A percentile compares a stretch with the other conserved stretches of the same genome.
phyloP scores from a whole-genome alignment of 768 basidiomycete species.

The Chalciporus sphaerocephalus region DNA sequence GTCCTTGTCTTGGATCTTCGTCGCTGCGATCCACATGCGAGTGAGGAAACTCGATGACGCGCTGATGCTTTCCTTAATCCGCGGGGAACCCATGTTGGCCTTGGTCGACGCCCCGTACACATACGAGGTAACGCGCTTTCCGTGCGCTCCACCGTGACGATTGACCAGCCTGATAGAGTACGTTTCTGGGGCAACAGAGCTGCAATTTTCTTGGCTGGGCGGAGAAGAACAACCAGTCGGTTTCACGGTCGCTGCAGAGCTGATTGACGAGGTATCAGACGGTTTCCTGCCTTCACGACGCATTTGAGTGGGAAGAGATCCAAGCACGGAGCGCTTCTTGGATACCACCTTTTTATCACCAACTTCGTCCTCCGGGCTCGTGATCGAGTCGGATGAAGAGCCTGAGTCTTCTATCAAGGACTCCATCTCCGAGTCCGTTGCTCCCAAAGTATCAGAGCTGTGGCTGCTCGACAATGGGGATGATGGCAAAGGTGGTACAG shows the following conservation, averaged over 20 bases:
- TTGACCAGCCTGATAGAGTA: slow-evolving; percentile 28
- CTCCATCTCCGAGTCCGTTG: slow-evolving; percentile 54
- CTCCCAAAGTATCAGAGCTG: slow-evolving; percentile 43
- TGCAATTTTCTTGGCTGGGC: slow-evolving; percentile 12
- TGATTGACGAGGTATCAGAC: slow-evolving; percentile 32
- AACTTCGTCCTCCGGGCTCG: slow-evolving; percentile 47
- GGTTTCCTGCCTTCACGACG: slow-evolving; percentile 40
- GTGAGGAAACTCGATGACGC: slow-evolving; percentile 51
- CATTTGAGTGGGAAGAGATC: slow-evolving; percentile 43
- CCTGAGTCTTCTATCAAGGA: slow-evolving; percentile 62
- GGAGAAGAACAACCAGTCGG: slow-evolving; percentile 25
- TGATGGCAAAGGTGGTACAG: slow-evolving; percentile 16
- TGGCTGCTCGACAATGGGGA: slow-evolving; percentile 37
- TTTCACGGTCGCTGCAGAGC: slow-evolving; percentile 35
- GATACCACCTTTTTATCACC: slow-evolving; percentile 18
- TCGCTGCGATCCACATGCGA: slow-evolving; percentile 71
- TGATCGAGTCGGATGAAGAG: slow-evolving; percentile 49
- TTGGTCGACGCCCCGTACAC: slow-evolving; percentile 23
- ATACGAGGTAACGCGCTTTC: slow-evolving; percentile 27
- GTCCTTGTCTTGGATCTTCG: slow-evolving; percentile 35
- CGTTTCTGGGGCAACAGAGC: slow-evolving; percentile 10
- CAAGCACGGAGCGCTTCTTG: slow-evolving; percentile 42
- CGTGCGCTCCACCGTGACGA: slow-evolving; percentile 20
- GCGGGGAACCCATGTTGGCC: slow-evolving; percentile 17
- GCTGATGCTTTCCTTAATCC: slow-evolving; percentile 37